phyloP scores from a whole-genome alignment of 371 early-diverging fungal species.

The Syncephalastrum contaminatum region DNA sequence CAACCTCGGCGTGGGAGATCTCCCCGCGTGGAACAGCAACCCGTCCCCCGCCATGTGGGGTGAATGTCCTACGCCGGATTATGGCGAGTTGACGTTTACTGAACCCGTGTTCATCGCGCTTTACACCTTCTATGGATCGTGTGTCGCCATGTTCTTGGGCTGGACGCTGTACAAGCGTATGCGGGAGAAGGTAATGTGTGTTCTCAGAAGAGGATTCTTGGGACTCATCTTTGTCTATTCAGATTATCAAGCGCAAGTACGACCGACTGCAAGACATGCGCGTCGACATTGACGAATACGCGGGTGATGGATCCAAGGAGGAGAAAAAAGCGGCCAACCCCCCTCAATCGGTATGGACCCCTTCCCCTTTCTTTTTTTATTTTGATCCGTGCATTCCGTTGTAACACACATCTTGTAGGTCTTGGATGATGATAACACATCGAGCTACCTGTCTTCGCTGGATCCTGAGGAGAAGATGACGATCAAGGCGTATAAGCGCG shows the following conservation, averaged over 20 bases:
- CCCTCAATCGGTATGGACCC: slow-evolving; percentile 2
- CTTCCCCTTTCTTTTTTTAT: background rate
- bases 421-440: slow-evolving; percentile 8
- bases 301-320: slow-evolving; percentile 3
- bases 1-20: slow-evolving; percentile 19
- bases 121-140: slow-evolving; percentile 59
- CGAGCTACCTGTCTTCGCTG: slow-evolving; percentile 10
- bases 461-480: slow-evolving; percentile 31
- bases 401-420: background rate
- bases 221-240: background rate
- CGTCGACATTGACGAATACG: slow-evolving; percentile 7
- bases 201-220: slow-evolving; percentile 5
- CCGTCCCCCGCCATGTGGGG: slow-evolving; percentile 45
- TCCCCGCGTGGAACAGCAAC: slow-evolving; percentile 41
- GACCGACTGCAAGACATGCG: background rate
- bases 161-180: slow-evolving; percentile 62
- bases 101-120: slow-evolving; percentile 51
- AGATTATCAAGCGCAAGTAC: slow-evolving; percentile 1
- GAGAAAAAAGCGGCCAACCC: slow-evolving; percentile 15
- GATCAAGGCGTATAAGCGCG: slow-evolving; percentile 41
- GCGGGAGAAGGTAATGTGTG: slow-evolving; percentile 25
- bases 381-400: background rate
- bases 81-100: slow-evolving; percentile 39
- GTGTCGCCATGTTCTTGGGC: slow-evolving; percentile 46
- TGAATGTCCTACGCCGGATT: slow-evolving; percentile 50